Base-by-base conservation (phyloP, 2,329 filamentous ascomycete genomes). In the Chaetomium sp. region DNA sequence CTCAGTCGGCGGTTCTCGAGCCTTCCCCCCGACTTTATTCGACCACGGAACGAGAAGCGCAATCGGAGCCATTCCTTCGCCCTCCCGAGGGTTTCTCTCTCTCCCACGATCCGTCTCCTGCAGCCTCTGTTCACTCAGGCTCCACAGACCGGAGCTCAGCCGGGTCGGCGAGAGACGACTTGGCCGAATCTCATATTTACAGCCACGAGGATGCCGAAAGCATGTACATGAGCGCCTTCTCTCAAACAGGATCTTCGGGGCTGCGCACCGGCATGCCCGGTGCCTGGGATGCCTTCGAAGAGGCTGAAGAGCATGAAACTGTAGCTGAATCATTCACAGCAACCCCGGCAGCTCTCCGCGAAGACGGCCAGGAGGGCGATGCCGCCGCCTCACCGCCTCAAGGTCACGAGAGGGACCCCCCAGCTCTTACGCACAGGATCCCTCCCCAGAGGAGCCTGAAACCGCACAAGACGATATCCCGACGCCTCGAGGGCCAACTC, bases 191-290 rank as follows among this genome's bases (percentile, higher is more conserved):
- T 5, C 88, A 85, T 49, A 73, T 93, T 1, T 94, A 90, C 72
- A 92, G 86, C 42, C 90, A 92, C 65, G 90, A 92, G 67, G 90
- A 94, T 67, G 91, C 90, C 0, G 88, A 92, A 72, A 95, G 92
- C 74, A 91, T 96, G 88, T 96, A 95, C 71, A 89, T 93, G 87
- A 94, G 87, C 67, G 87, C 87, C 1, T 84, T 89, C 59, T 89
- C 87, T 2, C 77, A 83, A 29, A 74, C 76, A 1, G 74, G 77
- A 38, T 73, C 74, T 2, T 74, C 76, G 10, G 72, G 72, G 49
- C 45, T 73, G 21, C 72, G 58, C 19, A 70, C 70, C 23, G 67
- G 71, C 3, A 85, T 86, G 80, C 84, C 84, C 1, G 84, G 84
- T 6, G 77, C 77, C 5, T 86, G 84, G 84, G 81, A 78, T 60